Base-by-base conservation (phyloP, 2,329 filamentous ascomycete species). In the Harringtonia aguacate region DNA sequence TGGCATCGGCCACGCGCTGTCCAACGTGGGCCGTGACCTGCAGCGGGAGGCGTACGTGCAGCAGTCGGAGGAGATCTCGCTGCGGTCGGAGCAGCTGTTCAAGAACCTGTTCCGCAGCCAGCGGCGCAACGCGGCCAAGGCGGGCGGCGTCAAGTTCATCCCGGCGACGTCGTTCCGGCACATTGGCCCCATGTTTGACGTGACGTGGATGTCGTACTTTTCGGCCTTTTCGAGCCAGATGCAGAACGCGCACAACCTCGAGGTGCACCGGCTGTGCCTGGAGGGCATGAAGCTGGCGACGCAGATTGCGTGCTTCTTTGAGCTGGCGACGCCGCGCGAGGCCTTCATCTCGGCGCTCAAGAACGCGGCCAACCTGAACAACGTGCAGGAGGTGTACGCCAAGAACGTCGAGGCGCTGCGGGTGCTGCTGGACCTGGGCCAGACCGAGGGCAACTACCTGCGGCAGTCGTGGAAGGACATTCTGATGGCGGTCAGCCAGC, bases 171-270 rank as follows among this genome's bases (percentile, higher is more conserved):
- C 89, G 0, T 89, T 87, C 60, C 90, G 87, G 55, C 92, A 98
- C 60, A 85, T 95, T 40, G 92, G 92, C 0, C 88, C 92, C 1
- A 98, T 98, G 92, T 97, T 98, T 58, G 89, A 95, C 55, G 88
- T 95, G 21, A 94, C 88, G 0, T 98, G 92, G 92, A 98, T 97
- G 90, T 95, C 90, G 10, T 94, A 95, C 62, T 84, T 98, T 56
- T 97, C 90, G 6, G 89, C 89, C 0, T 73, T 98, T 22, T 95
- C 90, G 2, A 89, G 86, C 41, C 86, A 94, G 53, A 89, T 92
- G 60, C 92, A 97, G 55, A 89, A 95, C 58, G 84, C 86, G 0
- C 86, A 94, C 53, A 95, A 95, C 56, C 70, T 95, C 5, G 88
- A 95, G 52, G 86, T 92, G 15, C 89, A 95, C 61, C 87, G 82